Conservation (phyloP, 768 basidiomycete species). For the Tubosaeta brunneosetosa region DNA sequence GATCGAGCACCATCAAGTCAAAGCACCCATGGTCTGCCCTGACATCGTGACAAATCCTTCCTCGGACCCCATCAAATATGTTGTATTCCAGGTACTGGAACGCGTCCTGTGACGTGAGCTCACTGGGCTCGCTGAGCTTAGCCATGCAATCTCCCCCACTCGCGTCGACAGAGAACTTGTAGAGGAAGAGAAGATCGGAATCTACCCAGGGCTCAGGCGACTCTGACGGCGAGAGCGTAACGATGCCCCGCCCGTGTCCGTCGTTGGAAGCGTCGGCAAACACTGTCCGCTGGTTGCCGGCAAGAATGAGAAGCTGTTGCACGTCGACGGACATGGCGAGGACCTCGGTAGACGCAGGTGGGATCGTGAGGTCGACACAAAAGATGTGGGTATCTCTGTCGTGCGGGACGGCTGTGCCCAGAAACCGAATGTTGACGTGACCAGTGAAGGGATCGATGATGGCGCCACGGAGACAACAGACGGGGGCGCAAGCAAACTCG, state of each 20-base stretch:
- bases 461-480: conserved; percentile 10
- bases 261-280: conserved; percentile 11
- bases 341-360: neutral
- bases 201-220: neutral
- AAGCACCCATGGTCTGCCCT: neutral
- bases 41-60: conserved; percentile 14
- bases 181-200: neutral
- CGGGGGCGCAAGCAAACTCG: conserved; percentile 3
- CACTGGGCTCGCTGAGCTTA: conserved; percentile 10
- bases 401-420: neutral
- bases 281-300: conserved; percentile 3
- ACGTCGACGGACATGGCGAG: conserved; percentile 11
- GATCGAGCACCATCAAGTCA: conserved; percentile 13
- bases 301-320: conserved; percentile 16
- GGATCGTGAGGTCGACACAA: conserved; percentile 16
- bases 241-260: conserved; percentile 15
- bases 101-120: conserved; percentile 5
- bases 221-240: conserved; percentile 4
- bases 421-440: conserved; percentile 10
- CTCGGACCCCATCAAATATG: conserved; percentile 17
- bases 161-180: conserved; percentile 20
- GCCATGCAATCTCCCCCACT: conserved; percentile 13
- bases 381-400: conserved; percentile 4
- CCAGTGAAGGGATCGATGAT: conserved; percentile 12
- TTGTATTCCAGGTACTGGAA: neutral